Base-by-base conservation (phyloP, 2,329 filamentous ascomycete genomes). In the Verticillium isaacii region DNA sequence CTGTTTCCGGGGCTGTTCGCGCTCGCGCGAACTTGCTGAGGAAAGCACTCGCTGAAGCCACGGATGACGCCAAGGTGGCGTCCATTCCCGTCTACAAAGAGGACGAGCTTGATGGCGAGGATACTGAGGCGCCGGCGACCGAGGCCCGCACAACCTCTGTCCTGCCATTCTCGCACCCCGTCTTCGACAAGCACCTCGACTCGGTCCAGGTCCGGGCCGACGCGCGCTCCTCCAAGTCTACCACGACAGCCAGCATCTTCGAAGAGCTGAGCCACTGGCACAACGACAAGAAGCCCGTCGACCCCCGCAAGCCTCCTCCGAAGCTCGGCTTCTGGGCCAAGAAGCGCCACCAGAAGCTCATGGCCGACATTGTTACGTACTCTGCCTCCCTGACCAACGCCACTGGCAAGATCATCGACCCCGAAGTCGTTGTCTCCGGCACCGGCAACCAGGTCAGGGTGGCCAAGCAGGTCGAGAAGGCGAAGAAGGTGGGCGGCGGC, bases 381-480 rank as follows among this genome's bases (percentile, higher is more conserved):
- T 87, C 90, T 1, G 87, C 86, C 14, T 91, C 88, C 72, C 77
- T 92, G 56, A 90, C 87, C 0, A 88, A 87, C 61, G 79, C 85
- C 0, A 77, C 81, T 2, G 88, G 88, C 3, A 89, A 86, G 65
- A 77, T 76, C 2, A 78, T 91, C 5, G 80, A 89, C 29, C 87
- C 87, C 0, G 87, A 91, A 69, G 83, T 92, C 57, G 82, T 88
- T 1, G 80, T 84, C 23, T 63, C 68, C n/a, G 63, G 41, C 7
- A 59, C 59, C n/a, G 54, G 52, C 58, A 32, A 57, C 63, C n/a
- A 60, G 65, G 58, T 60, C 64, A 67, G 55, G 59, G 17, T 55
- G 29, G 65, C 57, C 7, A 29, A 37, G 54, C 66, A 66, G 59
- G 61, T 56, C 52, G 59, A 34, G 32, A 65, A 63, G 56, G 66